Evolutionary conservation across 2,329 filamentous ascomycete genomes (phyloP).

Genomic region (Ceratocystis huliohia): DNA sequence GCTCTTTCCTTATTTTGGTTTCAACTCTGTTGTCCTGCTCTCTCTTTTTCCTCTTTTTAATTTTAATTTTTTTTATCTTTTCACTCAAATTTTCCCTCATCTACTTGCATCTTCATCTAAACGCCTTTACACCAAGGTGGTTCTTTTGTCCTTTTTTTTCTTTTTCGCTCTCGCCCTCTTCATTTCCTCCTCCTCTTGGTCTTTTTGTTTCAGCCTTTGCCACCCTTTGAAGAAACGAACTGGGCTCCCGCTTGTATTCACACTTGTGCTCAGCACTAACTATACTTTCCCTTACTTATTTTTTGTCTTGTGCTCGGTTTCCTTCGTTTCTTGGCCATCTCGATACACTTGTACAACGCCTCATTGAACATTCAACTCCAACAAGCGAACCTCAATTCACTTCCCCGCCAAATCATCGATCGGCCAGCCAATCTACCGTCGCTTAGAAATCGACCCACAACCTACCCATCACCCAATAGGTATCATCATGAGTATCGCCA

Average conservation of each 20-base stretch:
- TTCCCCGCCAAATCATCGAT: background rate
- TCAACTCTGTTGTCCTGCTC: background rate
- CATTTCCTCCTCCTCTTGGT: background rate
- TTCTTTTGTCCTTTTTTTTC: background rate
- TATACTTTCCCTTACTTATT: background rate
- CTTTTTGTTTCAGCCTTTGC: background rate
- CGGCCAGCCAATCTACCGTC: background rate
- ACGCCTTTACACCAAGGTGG: background rate
- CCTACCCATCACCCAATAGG: background rate
- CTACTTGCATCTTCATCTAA: background rate
- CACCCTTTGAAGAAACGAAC: background rate
- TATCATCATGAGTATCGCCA: slow-evolving; percentile 3
- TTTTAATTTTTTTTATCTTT: background rate
- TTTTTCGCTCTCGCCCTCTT: background rate
- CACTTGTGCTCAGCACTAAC: background rate
- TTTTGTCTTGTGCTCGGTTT: background rate
- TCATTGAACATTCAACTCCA: background rate
- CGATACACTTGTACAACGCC: background rate
- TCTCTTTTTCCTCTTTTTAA: background rate
- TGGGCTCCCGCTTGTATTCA: background rate
- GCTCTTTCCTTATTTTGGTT: background rate
- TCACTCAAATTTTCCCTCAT: background rate
- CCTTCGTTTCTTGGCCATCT: background rate
- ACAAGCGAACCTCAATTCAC: background rate
- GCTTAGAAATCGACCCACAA: slow-evolving; percentile 9